A percentile compares a stretch with the other conserved stretches of the same genome.
phyloP scores from a whole-genome alignment of 495 filamentous ascomycete genomes.

The Daldinia concentrica region DNA sequence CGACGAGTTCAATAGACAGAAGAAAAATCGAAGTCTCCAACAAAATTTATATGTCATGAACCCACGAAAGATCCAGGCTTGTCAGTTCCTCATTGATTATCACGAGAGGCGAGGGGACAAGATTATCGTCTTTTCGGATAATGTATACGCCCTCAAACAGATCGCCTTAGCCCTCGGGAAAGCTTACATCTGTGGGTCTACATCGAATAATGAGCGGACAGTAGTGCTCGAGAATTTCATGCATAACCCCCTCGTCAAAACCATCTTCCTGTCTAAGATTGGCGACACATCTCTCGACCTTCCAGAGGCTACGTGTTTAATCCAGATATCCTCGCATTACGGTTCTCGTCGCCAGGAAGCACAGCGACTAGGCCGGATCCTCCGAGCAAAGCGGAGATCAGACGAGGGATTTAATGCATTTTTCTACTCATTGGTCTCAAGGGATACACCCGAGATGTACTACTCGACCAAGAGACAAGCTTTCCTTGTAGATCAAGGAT shows the following conservation, averaged over 20 bases:
- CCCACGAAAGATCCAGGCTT: conserved; percentile 94
- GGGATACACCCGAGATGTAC: conserved; percentile 98
- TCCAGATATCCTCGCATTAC: conserved; percentile 98
- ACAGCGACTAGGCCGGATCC: conserved; percentile 92
- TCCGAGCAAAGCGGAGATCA: conserved; percentile 93
- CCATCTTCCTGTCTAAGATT: conserved; percentile 97
- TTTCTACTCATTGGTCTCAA: conserved; percentile 97
- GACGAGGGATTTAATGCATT: conserved; percentile 99
- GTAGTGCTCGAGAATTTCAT: conserved; percentile 96
- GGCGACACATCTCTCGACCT: conserved; percentile 97
- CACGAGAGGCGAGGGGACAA: conserved; percentile 97
- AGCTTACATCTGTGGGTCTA: conserved; percentile 93
- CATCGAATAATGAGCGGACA: conserved; percentile 84
- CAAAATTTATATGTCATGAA: conserved; percentile 96
- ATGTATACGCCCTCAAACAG: conserved; percentile 89
- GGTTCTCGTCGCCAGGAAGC: conserved; percentile 97
- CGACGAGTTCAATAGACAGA: conserved; percentile 78
- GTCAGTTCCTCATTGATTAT: conserved; percentile 96
- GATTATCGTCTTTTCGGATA: conserved; percentile 98
- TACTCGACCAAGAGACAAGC: conserved; percentile 97
- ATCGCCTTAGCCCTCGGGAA: conserved; percentile 89
- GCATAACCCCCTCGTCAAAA: conserved; percentile 91
- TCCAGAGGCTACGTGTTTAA: conserved; percentile 95
- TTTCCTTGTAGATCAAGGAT: conserved; percentile 98
- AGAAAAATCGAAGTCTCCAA: conserved; percentile 61